Conservation (phyloP, 2,329 filamentous ascomycete species). For the Ilyonectria destructans region DNA sequence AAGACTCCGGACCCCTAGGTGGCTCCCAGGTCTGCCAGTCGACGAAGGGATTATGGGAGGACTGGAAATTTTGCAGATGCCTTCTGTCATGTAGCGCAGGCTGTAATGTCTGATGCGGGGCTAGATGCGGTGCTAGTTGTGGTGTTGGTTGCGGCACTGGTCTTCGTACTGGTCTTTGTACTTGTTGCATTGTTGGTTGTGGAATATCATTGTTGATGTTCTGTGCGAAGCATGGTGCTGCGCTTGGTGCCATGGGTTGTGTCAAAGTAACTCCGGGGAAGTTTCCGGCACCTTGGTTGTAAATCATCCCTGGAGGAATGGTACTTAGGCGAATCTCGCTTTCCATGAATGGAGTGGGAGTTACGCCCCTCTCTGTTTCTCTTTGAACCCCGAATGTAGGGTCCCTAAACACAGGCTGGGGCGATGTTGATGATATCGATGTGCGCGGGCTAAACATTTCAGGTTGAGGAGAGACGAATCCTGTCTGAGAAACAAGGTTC, state of each 20-base stretch:
- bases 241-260: background rate
- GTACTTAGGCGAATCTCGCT: background rate
- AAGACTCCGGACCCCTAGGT: no score
- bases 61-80: no score
- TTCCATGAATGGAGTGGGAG: background rate
- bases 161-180: background rate
- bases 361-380: background rate
- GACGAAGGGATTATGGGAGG: no score
- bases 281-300: background rate
- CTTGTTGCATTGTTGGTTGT: background rate
- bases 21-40: no score
- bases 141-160: background rate
- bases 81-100: no score
- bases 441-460: background rate
- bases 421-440: background rate
- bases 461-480: no score
- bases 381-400: background rate
- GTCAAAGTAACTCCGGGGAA: background rate
- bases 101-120: no score
- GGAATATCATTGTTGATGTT: background rate
- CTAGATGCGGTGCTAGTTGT: background rate
- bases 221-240: background rate
- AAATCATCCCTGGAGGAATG: conserved; percentile 4
- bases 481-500: no score
- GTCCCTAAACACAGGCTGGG: background rate